Base-by-base conservation (phyloP, 140 eudicot species). In the Oenanthe javanica region DNA sequence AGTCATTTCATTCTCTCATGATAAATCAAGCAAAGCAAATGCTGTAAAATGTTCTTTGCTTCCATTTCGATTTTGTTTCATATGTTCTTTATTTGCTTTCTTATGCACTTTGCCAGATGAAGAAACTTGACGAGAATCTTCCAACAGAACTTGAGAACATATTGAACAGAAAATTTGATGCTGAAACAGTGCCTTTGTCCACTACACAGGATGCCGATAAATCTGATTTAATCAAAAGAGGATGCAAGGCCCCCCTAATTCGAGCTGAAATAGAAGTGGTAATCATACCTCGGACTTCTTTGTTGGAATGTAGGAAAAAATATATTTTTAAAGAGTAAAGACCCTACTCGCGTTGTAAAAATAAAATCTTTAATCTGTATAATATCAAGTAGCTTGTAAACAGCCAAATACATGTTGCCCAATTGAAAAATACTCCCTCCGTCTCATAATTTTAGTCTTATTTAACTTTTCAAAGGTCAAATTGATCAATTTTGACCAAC, bases 101-200 rank as follows among this genome's bases (percentile, higher is more conserved):
- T 77, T 74, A 64, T 70, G 48, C 73, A 14, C 61, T 52, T 74
- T 82, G 81, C 85, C 88, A 94, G 97, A 79, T 89, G 87, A 89
- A 88, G 88, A 86, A 91, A 79, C 92, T 94, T 67, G 99, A 94
- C 79, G 91, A 69, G 48, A 86, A 87, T 84, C 85, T 92, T 79
- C 91, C 93, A 77, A 52, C 67, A 81, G 89, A 87, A 38, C 43
- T 94, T 75, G 97, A 90, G 67, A 90, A 82, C 48, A 79, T 80
- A 61, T 73, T 92, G 82, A 73, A 75, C 70, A 84, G 84, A 61
- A 80, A 81, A 57, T 46, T 77, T 63, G 59, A 27, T 70, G 27
- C 77, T 40, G 83, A 70, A 71, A 49, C 86, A 80, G 80, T 6
- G 76, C 66, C 31, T 81, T 81, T 76, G 47, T 75, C 81, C 43